These are phyloP conservation scores for Paraphoma chrysanthemicola DNA, from an alignment of 2,329 filamentous ascomycete species.

Conservation along the genomic window DNA sequence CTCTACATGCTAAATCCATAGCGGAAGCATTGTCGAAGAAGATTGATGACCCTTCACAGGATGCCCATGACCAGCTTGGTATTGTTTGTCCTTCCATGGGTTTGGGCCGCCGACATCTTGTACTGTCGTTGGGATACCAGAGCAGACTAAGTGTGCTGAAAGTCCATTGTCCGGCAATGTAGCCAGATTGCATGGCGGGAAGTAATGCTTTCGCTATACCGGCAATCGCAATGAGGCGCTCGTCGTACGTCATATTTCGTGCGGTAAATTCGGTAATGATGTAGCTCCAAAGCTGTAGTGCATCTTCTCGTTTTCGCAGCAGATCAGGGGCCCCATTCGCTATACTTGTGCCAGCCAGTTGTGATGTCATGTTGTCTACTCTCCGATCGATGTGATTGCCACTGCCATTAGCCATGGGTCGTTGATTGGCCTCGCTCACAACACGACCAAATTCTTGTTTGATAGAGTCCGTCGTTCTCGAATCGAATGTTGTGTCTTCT, in stretches of 20 bases:
- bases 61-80: conserved; percentile 48
- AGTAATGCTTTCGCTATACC: conserved; percentile 39
- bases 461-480: conserved; percentile 40
- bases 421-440: conserved; percentile 22
- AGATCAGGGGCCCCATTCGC: conserved; percentile 24
- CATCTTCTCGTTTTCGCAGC: conserved; percentile 31
- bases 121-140: conserved; percentile 44
- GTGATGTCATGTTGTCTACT: conserved; percentile 36
- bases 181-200: conserved; percentile 35
- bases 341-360: conserved; percentile 37
- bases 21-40: conserved; percentile 45
- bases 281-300: conserved; percentile 44
- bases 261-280: conserved; percentile 46
- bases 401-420: conserved; percentile 12
- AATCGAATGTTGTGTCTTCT: conserved; percentile 36
- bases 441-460: conserved; percentile 43
- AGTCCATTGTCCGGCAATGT: conserved; percentile 47
- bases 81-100: conserved; percentile 23
- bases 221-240: conserved; percentile 40
- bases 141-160: conserved; percentile 43
- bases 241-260: conserved; percentile 43
- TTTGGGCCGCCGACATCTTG: conserved; percentile 32
- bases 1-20: conserved; percentile 45
- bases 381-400: conserved; percentile 20
- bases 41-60: conserved; percentile 43